Percentiles rank a stretch among this genome's conserved stretches.
These are phyloP conservation scores for Nemania abortiva DNA, from an alignment of 2,329 filamentous ascomycete species.

Conservation along the genomic window DNA sequence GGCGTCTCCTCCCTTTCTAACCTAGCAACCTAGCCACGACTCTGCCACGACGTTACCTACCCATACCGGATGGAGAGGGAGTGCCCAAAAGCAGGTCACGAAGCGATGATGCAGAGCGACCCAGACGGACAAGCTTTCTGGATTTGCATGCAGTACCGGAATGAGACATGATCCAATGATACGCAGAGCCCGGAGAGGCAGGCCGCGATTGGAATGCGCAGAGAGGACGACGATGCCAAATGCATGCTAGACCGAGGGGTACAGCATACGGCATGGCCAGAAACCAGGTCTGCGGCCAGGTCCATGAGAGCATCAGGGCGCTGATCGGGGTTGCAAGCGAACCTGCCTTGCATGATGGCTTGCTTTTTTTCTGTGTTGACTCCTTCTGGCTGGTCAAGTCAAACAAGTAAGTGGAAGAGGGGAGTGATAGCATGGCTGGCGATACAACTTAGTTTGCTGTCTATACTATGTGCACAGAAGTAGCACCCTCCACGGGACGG, in stretches of 20 bases:
- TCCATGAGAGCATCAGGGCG: slow-evolving; percentile 14
- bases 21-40: not conserved
- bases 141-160: slow-evolving; percentile 15
- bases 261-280: slow-evolving; percentile 1
- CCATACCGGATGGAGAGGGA: slow-evolving; percentile 11
- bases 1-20: not conserved
- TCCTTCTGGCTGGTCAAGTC: not conserved
- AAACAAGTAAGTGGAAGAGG: not conserved
- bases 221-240: slow-evolving; percentile 26
- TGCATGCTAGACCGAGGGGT: slow-evolving; percentile 25
- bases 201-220: slow-evolving; percentile 28
- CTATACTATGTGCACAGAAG: not conserved
- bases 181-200: slow-evolving; percentile 26
- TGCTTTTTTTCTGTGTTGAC: slow-evolving; percentile 17
- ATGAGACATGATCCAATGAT: slow-evolving; percentile 9
- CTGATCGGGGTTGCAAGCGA: slow-evolving; percentile 15
- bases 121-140: slow-evolving; percentile 24
- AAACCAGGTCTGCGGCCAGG: slow-evolving; percentile 2
- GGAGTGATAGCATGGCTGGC: not conserved
- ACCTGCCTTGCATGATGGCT: slow-evolving; percentile 16
- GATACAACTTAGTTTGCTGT: not conserved
- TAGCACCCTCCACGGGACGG: not conserved
- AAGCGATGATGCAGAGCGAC: slow-evolving; percentile 13
- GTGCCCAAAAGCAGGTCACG: slow-evolving; percentile 28
- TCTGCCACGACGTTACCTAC: not conserved